These are phyloP conservation scores for Lactarius hatsudake DNA, from an alignment of 768 basidiomycete genomes.

Conservation along the genomic window DNA sequence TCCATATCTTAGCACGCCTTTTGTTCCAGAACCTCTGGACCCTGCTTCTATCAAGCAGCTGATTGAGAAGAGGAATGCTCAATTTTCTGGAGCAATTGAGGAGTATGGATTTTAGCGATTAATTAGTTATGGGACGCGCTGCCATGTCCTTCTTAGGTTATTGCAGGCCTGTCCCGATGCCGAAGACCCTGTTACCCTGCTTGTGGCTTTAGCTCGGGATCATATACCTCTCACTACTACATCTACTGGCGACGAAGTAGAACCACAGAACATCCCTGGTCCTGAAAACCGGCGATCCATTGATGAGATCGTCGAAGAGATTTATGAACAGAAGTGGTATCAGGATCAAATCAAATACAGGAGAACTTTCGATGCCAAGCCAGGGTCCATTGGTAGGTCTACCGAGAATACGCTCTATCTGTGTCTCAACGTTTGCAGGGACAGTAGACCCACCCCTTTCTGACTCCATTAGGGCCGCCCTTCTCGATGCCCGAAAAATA, in stretches of 20 bases:
- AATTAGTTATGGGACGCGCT: constrained; percentile 19
- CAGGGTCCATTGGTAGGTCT: constrained; percentile 48
- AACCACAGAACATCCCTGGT: constrained; percentile 34
- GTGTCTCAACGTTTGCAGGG: constrained; percentile 35
- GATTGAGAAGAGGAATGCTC: constrained; percentile 28
- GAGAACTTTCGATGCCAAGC: constrained; percentile 51
- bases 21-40: constrained; percentile 19
- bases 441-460: constrained; percentile 58
- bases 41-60: constrained; percentile 22
- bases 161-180: constrained; percentile 47
- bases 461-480: constrained; percentile 49
- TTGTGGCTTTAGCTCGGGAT: constrained; percentile 65
- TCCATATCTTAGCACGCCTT: constrained; percentile 7
- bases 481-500: constrained; percentile 60
- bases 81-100: constrained; percentile 44
- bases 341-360: constrained; percentile 62
- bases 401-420: not conserved
- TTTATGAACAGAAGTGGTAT: constrained; percentile 63
- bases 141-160: constrained; percentile 43
- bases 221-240: constrained; percentile 75
- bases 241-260: constrained; percentile 21
- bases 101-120: constrained; percentile 43
- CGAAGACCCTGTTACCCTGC: constrained; percentile 60
- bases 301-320: constrained; percentile 52
- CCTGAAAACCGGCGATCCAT: constrained; percentile 58